phyloP scores from a whole-genome alignment of 2,329 filamentous ascomycete genomes.

The Paracoccidioides brasiliensis region DNA sequence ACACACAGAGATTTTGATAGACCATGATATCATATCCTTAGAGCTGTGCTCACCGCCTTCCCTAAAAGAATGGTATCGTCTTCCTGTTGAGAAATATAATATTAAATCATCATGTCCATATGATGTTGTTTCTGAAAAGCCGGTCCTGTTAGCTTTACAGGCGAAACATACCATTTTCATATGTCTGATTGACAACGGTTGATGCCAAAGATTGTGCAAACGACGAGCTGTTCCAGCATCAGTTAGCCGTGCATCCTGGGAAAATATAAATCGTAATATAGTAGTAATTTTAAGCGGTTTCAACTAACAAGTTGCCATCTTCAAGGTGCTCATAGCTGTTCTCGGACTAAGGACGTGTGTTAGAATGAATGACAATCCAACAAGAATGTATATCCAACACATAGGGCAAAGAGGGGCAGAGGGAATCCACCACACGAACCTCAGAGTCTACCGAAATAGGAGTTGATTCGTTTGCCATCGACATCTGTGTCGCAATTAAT shows the following conservation, averaged over 20 bases:
- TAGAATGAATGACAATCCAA: not conserved
- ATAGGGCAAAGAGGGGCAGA: too few species aligned
- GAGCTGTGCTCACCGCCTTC: not conserved
- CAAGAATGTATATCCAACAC: not conserved
- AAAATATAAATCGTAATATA: not conserved
- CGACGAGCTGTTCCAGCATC: not conserved
- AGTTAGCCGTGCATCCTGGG: not conserved
- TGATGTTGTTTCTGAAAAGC: not conserved
- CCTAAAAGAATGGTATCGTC: constrained; percentile 1
- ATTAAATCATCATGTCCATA: not conserved
- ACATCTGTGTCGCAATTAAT: not conserved
- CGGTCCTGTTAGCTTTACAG: too few species aligned
- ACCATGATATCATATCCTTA: not conserved
- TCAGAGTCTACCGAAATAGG: constrained; percentile 2
- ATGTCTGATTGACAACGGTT: not conserved
- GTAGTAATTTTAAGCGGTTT: not conserved
- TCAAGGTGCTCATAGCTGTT: not conserved
- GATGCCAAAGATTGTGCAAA: not conserved
- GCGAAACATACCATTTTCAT: constrained; percentile 1
- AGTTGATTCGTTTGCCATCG: not conserved
- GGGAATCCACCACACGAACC: not conserved
- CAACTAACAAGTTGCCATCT: not conserved
- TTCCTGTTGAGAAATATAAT: not conserved
- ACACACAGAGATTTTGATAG: not conserved
- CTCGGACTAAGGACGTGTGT: not conserved